These are phyloP conservation scores for Picocystis sp. DNA, from an alignment of 163 green algal species.

Conservation along the genomic window DNA sequence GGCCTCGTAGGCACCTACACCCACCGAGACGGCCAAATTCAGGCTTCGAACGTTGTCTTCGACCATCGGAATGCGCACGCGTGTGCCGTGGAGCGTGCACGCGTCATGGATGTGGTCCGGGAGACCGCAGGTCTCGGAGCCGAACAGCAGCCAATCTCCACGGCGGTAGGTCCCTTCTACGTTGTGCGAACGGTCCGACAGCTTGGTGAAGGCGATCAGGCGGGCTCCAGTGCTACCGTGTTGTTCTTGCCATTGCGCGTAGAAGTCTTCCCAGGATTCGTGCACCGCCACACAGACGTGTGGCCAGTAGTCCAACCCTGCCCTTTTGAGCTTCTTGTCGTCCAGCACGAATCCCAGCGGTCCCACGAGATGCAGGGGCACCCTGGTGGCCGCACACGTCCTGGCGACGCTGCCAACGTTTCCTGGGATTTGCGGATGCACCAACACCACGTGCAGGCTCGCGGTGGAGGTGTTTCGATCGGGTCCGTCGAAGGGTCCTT, in stretches of 20 bases:
- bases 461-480: too few species aligned
- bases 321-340: slow-evolving; percentile 40
- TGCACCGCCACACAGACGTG: slow-evolving; percentile 60
- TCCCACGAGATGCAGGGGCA: slow-evolving; percentile 65
- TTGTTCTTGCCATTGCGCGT: too few species aligned
- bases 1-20: slow-evolving; percentile 45
- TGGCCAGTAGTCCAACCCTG: slow-evolving; percentile 66
- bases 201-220: too few species aligned
- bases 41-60: slow-evolving; percentile 54
- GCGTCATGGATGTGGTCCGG: slow-evolving; percentile 29
- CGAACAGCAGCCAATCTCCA: slow-evolving; percentile 78
- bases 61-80: slow-evolving; percentile 72
- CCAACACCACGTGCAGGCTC: neutral
- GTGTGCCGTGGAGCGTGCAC: slow-evolving; percentile 52
- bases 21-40: slow-evolving; percentile 43
- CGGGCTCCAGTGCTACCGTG: too few species aligned
- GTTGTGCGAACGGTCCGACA: too few species aligned
- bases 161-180: slow-evolving; percentile 32
- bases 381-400: slow-evolving; percentile 61
- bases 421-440: slow-evolving; percentile 28
- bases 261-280: slow-evolving; percentile 22
- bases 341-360: slow-evolving; percentile 76
- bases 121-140: slow-evolving; percentile 64
- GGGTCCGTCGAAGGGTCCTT: too few species aligned
- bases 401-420: slow-evolving; percentile 67